Evolutionary conservation across 2,329 filamentous ascomycete species (phyloP), one percentile per base, ranked within the genome.

Genomic region (Alternaria ventricosa): DNA sequence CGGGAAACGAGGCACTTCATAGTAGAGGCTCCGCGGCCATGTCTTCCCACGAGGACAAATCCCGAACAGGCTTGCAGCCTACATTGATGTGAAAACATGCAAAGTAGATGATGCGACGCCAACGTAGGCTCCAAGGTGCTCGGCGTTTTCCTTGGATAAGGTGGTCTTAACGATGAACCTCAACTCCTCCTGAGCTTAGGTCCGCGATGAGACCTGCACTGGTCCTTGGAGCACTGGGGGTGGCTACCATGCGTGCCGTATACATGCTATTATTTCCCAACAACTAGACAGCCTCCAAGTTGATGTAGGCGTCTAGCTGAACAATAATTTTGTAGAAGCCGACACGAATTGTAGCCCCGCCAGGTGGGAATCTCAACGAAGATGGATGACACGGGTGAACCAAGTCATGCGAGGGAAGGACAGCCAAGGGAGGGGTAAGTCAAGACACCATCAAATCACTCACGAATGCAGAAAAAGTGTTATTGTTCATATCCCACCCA

Each of bases 401-500:
- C 20, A 23, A n/a, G 20, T n/a, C 41, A 22, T 11, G 28, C 20
- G 27, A 18, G 11, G 22, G 4, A 18, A 20, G 15, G 12, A 10
- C 5, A 9, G n/a, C 9, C 36, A 11, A 20, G 28, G 9, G 4
- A 33, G 20, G 6, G 23, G 9, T 3, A 30, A n/a, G 7, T 44
- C 5, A 5, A 27, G 20, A 36, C 25, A 44, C 30, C 23, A 56
- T 12, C 44, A 45, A 18, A 12, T 15, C 6, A 12, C 9, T 55
- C 44, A 36, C 30, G 23, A 20, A 47, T 4, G 13, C 30, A 53
- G 11, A 54, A 3, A 12, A 55, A 22, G 47, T 9, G 50, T 46
- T 44, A 58, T 50, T 41, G 30, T 54, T 56, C 46, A 50, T 63
- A 75, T 72, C 70, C 76, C 74, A 74, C 69, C 77, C 76, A 78